These are phyloP conservation scores for Botrytis paeoniae DNA, from an alignment of 2,329 filamentous ascomycete species.

Conservation along the genomic window DNA sequence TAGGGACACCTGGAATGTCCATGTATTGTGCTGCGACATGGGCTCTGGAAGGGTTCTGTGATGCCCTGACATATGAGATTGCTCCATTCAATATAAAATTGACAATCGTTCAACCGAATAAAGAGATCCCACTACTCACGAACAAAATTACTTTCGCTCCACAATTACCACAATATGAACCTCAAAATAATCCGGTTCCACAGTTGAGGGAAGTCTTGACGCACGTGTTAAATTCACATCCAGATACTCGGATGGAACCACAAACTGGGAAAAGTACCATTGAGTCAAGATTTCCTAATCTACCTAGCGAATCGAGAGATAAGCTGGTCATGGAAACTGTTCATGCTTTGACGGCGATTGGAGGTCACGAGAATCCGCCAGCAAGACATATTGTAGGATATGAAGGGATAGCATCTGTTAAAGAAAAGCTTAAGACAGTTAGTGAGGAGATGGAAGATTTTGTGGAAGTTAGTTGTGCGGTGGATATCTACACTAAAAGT, in stretches of 20 bases:
- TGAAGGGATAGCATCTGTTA: slow-evolving; percentile 82
- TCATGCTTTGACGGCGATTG: slow-evolving; percentile 85
- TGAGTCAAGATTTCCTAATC: slow-evolving; percentile 68
- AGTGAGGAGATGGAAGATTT: slow-evolving; percentile 97
- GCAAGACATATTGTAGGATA: slow-evolving; percentile 90
- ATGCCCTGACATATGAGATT: slow-evolving; percentile 92
- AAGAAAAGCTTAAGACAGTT: slow-evolving; percentile 94
- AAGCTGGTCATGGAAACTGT: slow-evolving; percentile 83
- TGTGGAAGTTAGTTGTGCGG: slow-evolving; percentile 70
- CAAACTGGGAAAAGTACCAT: slow-evolving; percentile 38
- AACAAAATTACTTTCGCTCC: slow-evolving; percentile 85
- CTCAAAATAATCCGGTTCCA: slow-evolving; percentile 70
- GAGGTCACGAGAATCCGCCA: slow-evolving; percentile 92
- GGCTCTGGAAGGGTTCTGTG: slow-evolving; percentile 94
- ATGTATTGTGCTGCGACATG: slow-evolving; percentile 92
- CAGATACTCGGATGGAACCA: slow-evolving; percentile 52
- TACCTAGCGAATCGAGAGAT: slow-evolving; percentile 67
- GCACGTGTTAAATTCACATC: slow-evolving; percentile 73
- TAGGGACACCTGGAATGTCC: slow-evolving; percentile 86
- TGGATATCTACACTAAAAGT: slow-evolving; percentile 37
- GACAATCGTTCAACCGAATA: slow-evolving; percentile 92
- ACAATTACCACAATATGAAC: slow-evolving; percentile 66
- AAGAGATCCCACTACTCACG: slow-evolving; percentile 84
- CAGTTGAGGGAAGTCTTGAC: slow-evolving; percentile 79
- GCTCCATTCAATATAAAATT: slow-evolving; percentile 96